A percentile compares a stretch with the other conserved stretches of the same genome.
Conservation (phyloP, 768 basidiomycete genomes). For the Leccinum pellstonianum region DNA sequence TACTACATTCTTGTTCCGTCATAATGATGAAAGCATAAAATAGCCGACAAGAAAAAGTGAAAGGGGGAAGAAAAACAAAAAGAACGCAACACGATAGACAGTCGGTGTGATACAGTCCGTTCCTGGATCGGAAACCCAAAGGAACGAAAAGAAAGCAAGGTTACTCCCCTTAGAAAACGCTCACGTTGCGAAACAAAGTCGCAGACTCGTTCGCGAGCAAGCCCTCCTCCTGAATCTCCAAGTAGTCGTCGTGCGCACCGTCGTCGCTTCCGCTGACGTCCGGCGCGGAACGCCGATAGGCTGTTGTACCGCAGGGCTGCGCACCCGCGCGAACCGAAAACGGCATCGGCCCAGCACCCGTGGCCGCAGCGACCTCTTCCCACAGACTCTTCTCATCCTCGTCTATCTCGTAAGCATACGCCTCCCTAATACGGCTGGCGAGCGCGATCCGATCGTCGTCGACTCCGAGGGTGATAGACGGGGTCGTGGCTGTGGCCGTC, state of each 20-base stretch:
- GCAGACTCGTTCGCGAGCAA: conserved; percentile 21
- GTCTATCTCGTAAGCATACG: conserved; percentile 20
- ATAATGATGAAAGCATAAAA: conserved; percentile 24
- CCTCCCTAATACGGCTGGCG: conserved; percentile 13
- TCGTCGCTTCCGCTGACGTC: conserved; percentile 3
- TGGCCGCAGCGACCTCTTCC: conserved; percentile 29
- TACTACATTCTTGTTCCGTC: conserved; percentile 17
- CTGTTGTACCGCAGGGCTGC: conserved; percentile 8
- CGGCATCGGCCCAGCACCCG: conserved; percentile 11
- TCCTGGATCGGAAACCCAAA: neutral
- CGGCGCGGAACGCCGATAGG: neutral
- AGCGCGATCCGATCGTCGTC: conserved; percentile 10
- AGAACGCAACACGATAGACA: neutral
- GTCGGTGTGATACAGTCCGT: neutral
- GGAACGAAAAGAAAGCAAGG: neutral
- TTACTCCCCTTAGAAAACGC: conserved; percentile 17
- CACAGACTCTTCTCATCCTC: conserved; percentile 31
- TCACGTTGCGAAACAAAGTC: conserved; percentile 21
- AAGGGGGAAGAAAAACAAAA: neutral
- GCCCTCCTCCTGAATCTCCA: conserved; percentile 19
- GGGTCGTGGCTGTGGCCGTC: neutral
- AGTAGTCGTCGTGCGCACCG: conserved; percentile 2
- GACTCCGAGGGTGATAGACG: neutral
- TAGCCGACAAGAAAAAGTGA: conserved; percentile 11
- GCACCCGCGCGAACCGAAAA: conserved; percentile 17